Evolutionary conservation across 306 rosid species (phyloP).

Genomic region (Prunus padus): DNA sequence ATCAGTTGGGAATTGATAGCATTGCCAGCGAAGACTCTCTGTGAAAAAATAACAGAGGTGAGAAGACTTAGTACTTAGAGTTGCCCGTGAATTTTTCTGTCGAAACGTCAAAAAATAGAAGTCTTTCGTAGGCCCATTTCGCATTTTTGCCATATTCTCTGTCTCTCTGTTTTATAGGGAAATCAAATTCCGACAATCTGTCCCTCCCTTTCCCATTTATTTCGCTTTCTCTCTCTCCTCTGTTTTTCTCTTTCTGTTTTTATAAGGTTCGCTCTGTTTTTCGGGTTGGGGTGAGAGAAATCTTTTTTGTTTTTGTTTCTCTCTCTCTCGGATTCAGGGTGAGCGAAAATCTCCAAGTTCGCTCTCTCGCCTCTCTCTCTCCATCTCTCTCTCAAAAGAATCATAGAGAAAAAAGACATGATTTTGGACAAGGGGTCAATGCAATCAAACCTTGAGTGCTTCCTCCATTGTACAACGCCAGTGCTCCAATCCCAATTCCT

Average conservation of each 20-base stretch:
- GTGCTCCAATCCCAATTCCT: constrained; percentile 66
- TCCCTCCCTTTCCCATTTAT: constrained; percentile 28
- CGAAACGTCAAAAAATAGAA: constrained; percentile 40
- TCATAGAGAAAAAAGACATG: constrained; percentile 26
- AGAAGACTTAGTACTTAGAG: constrained; percentile 16
- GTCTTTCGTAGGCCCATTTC: constrained; percentile 34
- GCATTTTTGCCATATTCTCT: constrained; percentile 29
- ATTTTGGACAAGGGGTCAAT: constrained; percentile 49
- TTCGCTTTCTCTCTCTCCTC: constrained; percentile 15
- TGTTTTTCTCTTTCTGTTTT: constrained; percentile 13
- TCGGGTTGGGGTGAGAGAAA: constrained; percentile 72
- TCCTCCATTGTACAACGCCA: constrained; percentile 81
- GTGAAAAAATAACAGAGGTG: constrained; percentile 19
- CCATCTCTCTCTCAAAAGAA: constrained; percentile 7
- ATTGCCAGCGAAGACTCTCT: constrained; percentile 45
- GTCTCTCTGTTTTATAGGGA: constrained; percentile 29
- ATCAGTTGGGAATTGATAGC: constrained; percentile 27
- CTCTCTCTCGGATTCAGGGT: constrained; percentile 12
- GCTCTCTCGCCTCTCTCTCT: constrained; percentile 19
- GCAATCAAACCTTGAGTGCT: constrained; percentile 78
- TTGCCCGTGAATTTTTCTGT: constrained; percentile 40
- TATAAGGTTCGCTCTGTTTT: constrained; percentile 17
- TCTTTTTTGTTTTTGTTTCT: neutral
- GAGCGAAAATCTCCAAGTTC: constrained; percentile 9
- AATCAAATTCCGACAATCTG: constrained; percentile 44